Percentiles rank a stretch among this genome's conserved stretches.
Evolutionary conservation across 2,329 filamentous ascomycete species (phyloP).

Genomic region (Anthostomella pinea): DNA sequence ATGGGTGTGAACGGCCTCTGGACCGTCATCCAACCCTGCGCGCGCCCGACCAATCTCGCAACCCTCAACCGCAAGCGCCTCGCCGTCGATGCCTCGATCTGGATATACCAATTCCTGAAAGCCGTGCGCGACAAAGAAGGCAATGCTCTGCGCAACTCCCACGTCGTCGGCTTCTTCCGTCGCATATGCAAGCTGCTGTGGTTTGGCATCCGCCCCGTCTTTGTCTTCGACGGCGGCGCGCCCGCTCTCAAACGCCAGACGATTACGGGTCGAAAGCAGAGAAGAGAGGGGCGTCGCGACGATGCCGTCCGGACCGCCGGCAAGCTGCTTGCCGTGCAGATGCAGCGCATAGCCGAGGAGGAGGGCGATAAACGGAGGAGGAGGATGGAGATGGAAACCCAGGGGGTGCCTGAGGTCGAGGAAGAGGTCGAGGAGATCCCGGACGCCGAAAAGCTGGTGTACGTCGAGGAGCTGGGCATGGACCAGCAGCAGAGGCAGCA

Average conservation of each 20-base stretch:
- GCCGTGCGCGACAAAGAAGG: constrained; percentile 98
- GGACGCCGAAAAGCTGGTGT: constrained; percentile 68
- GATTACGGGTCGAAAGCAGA: constrained; percentile 71
- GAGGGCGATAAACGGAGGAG: constrained; percentile 65
- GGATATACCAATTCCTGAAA: constrained; percentile 99
- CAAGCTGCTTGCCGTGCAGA: constrained; percentile 87
- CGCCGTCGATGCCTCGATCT: constrained; percentile 96
- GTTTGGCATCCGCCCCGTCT: constrained; percentile 93
- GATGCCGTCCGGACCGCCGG: constrained; percentile 91
- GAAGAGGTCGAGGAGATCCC: constrained; percentile 68
- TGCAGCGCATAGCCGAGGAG: constrained; percentile 86
- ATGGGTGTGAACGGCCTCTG: constrained; percentile 99
- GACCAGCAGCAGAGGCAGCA: constrained; percentile 70
- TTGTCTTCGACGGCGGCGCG: constrained; percentile 96
- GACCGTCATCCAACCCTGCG: constrained; percentile 93
- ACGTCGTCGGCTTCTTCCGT: constrained; percentile 96
- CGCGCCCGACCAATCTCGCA: constrained; percentile 91
- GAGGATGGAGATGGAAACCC: constrained; percentile 43
- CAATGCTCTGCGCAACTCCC: constrained; percentile 91
- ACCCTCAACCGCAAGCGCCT: constrained; percentile 95
- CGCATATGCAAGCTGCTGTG: constrained; percentile 97
- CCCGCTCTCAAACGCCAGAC: constrained; percentile 89
- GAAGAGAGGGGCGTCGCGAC: constrained; percentile 84
- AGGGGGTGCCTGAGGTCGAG: constrained; percentile 34
- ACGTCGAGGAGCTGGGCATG: constrained; percentile 88